phyloP scores from a whole-genome alignment of 1,284 basidiomycete species.

The Ceratobasidium sp. region DNA sequence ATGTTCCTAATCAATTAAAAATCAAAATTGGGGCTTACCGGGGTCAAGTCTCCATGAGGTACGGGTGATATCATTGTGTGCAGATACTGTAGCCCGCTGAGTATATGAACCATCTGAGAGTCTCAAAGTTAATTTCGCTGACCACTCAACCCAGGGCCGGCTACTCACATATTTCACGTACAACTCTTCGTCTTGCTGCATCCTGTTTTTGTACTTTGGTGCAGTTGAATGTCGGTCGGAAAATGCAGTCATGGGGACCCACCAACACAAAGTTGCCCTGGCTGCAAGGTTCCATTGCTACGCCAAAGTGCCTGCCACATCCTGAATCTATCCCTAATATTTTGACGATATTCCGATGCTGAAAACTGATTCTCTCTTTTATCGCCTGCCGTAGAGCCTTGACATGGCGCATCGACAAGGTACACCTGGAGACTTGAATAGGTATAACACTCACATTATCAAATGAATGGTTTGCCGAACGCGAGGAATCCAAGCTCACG shows the following conservation, averaged over 20 bases:
- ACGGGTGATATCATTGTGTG: slow-evolving; percentile 3
- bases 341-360: slow-evolving; percentile 19
- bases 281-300: slow-evolving; percentile 11
- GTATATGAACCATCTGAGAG: slow-evolving; percentile 24
- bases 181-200: slow-evolving; percentile 17
- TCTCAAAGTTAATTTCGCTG: background rate
- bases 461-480: background rate
- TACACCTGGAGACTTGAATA: no score
- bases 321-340: slow-evolving; percentile 14
- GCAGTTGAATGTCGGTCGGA: background rate
- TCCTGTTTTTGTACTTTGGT: slow-evolving; percentile 20
- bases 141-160: background rate
- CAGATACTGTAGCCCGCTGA: slow-evolving; percentile 16
- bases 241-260: background rate
- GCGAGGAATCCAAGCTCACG: background rate
- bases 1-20: background rate
- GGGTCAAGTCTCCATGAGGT: slow-evolving; percentile 17
- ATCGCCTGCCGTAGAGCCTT: slow-evolving; percentile 8
- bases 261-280: slow-evolving; percentile 11
- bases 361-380: background rate
- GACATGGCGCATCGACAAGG: no score
- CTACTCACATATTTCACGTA: slow-evolving; percentile 6
- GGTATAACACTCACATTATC: background rate
- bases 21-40: background rate
- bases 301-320: slow-evolving; percentile 3